Base-by-base conservation (phyloP, 768 basidiomycete genomes). In the Kondoa malvinella region DNA sequence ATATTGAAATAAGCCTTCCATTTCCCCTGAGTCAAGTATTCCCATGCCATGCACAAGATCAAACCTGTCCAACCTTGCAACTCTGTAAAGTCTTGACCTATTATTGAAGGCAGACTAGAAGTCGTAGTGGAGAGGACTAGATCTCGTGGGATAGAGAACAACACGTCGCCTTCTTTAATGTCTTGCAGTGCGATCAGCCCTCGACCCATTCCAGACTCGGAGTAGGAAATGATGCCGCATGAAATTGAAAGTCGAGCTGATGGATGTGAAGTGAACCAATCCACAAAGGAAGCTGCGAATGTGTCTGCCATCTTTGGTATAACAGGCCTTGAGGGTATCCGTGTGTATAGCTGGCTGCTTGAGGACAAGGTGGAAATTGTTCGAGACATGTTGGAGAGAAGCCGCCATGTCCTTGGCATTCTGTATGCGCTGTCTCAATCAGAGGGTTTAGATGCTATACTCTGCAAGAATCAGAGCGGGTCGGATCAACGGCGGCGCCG, bases 21-120 rank as follows among this genome's bases (percentile, higher is more conserved):
- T 66, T 78, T 83, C 61, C 88, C 87, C 25, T 79, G 74, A 1
- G 4, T 16, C 31, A 59, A 78, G 67, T 0, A 85, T 77, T 99
- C 95, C 88, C 89, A 95, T 87, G 97, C 89, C 85, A 99, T 87
- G 71, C 86, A 88, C 50, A 97, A 80, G 68, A 99, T 96, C 58
- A 96, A 78, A 1, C 87, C 87, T 0, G 82, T 80, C 95, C 95
- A 99, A 4, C 90, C 74, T 4, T 79, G 83, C 92, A 92, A 96
- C 32, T 81, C 81, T 14, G n/a, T n/a, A n/a, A n/a, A n/a, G n/a
- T 81, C 79, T 4, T 77, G 64, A 21, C 86, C 85, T 59, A 96
- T 80, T 1, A 80, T 78, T 17, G 76, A 64, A 0, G 84, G 85
- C 0, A 97, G 81, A 0, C 77, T 66, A 0, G 87, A 89, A 1